phyloP scores from a whole-genome alignment of 768 basidiomycete species.

The Boletus huronensis region DNA sequence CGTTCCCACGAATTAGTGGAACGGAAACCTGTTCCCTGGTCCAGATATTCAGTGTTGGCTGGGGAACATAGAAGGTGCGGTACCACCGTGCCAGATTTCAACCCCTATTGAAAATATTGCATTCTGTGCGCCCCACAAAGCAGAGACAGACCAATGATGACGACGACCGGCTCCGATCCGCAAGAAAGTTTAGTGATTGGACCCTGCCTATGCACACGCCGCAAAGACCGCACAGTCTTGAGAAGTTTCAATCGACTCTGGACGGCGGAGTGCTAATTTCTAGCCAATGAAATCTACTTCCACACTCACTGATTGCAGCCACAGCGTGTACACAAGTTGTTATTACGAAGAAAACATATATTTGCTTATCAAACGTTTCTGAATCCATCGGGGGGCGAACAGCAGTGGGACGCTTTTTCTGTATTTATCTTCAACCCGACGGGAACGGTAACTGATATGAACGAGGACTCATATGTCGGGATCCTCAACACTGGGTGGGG shows the following conservation, averaged over 20 bases:
- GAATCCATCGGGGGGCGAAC: constrained; percentile 22
- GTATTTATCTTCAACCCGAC: constrained; percentile 65
- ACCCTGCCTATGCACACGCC: neutral
- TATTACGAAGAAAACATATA: constrained; percentile 80
- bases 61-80: neutral
- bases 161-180: constrained; percentile 5
- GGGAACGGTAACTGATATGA: constrained; percentile 45
- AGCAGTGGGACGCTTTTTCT: constrained; percentile 48
- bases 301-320: constrained; percentile 20
- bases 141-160: neutral
- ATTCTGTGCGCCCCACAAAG: neutral
- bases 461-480: neutral
- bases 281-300: constrained; percentile 13
- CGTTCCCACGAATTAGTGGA: no score
- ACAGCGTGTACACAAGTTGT: constrained; percentile 50
- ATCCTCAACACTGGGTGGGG: constrained; percentile 48
- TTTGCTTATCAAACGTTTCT: constrained; percentile 44
- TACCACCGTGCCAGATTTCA: neutral
- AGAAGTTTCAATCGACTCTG: neutral
- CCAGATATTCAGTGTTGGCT: no score
- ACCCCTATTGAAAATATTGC: neutral
- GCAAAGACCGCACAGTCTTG: neutral
- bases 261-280: constrained; percentile 21
- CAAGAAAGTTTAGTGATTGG: constrained; percentile 9
- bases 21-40: no score